Conservation (phyloP, 75 land plant genomes). For the Cupressus sempervirens region DNA sequence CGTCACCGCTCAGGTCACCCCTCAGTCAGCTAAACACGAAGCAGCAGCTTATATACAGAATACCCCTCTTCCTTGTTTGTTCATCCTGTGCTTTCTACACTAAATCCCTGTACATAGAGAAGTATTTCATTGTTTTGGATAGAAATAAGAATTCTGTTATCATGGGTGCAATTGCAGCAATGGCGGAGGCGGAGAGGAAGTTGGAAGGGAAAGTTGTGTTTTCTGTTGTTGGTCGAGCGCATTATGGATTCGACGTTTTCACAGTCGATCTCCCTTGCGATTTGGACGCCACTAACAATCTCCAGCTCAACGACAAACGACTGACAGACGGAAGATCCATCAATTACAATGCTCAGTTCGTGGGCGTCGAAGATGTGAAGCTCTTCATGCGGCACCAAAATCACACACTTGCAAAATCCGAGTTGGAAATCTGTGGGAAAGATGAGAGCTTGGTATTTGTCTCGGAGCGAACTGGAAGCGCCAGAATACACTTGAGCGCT, state of each 20-base stretch:
- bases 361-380: conserved; percentile 9
- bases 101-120: too few species aligned
- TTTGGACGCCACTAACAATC: neutral
- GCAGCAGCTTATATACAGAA: too few species aligned
- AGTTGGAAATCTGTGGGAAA: neutral
- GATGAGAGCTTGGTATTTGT: conserved; percentile 36
- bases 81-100: too few species aligned
- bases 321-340: conserved; percentile 36
- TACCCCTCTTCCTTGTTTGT: too few species aligned
- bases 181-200: neutral
- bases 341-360: conserved; percentile 50
- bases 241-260: conserved; percentile 75
- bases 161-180: neutral
- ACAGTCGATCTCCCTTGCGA: conserved; percentile 8
- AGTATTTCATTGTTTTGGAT: too few species aligned
- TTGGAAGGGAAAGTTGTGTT: conserved; percentile 39
- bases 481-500: conserved; percentile 30
- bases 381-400: neutral
- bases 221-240: conserved; percentile 46
- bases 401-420: neutral
- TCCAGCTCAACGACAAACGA: neutral
- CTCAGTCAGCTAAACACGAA: too few species aligned
- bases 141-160: too few species aligned
- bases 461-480: conserved; percentile 66
- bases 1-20: too few species aligned